A percentile compares a stretch with the other conserved stretches of the same genome.
Evolutionary conservation across 176 grass and related monocot genomes (phyloP).

Genomic region (Pontederia crassipes): DNA sequence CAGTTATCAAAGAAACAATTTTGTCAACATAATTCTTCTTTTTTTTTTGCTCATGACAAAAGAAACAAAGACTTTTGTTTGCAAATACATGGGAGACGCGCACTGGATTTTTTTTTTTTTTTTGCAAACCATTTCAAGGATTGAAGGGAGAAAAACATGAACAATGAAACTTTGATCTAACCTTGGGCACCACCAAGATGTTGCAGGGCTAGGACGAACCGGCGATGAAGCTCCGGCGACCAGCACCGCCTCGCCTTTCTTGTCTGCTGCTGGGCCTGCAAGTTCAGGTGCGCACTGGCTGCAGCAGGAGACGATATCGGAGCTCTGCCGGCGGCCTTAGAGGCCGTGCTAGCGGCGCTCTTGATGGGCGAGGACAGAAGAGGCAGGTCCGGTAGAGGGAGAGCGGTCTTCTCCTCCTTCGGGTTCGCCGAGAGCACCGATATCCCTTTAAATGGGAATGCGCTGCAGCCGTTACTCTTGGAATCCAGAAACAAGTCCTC

Average conservation of each 20-base stretch:
- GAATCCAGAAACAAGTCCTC: slow-evolving; percentile 22
- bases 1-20: too few relatives aligned
- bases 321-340: slow-evolving; percentile 11
- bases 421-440: slow-evolving; percentile 15
- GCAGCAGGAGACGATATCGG: slow-evolving; percentile 1
- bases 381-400: slow-evolving; percentile 12
- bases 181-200: slow-evolving; percentile 91
- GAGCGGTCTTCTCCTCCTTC: slow-evolving; percentile 21
- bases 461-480: slow-evolving; percentile 5
- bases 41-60: too few relatives aligned
- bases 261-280: slow-evolving; percentile 31
- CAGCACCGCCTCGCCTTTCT: slow-evolving; percentile 93
- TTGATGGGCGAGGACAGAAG: slow-evolving; percentile 12
- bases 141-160: neutral
- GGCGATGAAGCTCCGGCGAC: slow-evolving; percentile 81
- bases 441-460: slow-evolving; percentile 23
- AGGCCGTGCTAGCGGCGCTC: neutral
- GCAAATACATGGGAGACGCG: neutral
- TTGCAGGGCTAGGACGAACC: slow-evolving; percentile 54
- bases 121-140: neutral
- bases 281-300: slow-evolving; percentile 16
- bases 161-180: slow-evolving; percentile 22
- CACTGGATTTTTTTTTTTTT: neutral
- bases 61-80: too few relatives aligned
- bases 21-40: too few relatives aligned